phyloP scores from a whole-genome alignment of 176 grass and related monocot genomes.

The Ananas comosus region DNA sequence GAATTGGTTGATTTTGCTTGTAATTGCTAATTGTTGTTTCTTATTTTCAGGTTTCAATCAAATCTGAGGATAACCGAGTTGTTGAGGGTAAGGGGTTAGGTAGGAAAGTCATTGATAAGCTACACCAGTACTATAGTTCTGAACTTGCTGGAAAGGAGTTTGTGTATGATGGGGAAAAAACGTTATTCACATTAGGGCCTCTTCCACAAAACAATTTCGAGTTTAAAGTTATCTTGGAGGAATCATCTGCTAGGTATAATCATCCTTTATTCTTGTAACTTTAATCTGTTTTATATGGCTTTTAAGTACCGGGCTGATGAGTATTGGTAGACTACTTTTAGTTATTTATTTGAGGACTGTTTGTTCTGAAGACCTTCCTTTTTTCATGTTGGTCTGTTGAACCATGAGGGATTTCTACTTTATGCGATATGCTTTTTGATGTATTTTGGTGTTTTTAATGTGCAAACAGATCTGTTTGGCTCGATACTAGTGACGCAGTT shows the following conservation, averaged over 20 bases:
- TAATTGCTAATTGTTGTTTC: slow-evolving; percentile 13
- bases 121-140: slow-evolving; percentile 65
- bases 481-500: not conserved
- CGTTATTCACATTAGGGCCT: slow-evolving; percentile 71
- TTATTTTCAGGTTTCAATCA: slow-evolving; percentile 51
- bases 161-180: slow-evolving; percentile 88
- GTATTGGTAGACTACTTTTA: too few species aligned
- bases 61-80: slow-evolving; percentile 53
- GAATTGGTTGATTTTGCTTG: not conserved
- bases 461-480: not conserved
- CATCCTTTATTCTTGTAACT: not conserved
- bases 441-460: not conserved
- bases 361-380: not conserved
- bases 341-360: not conserved
- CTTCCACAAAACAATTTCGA: slow-evolving; percentile 78
- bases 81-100: slow-evolving; percentile 57
- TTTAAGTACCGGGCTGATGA: too few species aligned
- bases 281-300: slow-evolving; percentile 12
- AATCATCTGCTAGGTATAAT: slow-evolving; percentile 55
- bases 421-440: not conserved
- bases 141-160: slow-evolving; percentile 77
- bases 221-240: slow-evolving; percentile 71
- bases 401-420: not conserved
- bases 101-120: slow-evolving; percentile 59
- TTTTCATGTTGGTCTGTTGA: not conserved